A percentile compares a stretch with the other conserved stretches of the same genome.
These are phyloP conservation scores for Phtheirospermum japonicum DNA, from an alignment of 257 asterid genomes.

Conservation along the genomic window DNA sequence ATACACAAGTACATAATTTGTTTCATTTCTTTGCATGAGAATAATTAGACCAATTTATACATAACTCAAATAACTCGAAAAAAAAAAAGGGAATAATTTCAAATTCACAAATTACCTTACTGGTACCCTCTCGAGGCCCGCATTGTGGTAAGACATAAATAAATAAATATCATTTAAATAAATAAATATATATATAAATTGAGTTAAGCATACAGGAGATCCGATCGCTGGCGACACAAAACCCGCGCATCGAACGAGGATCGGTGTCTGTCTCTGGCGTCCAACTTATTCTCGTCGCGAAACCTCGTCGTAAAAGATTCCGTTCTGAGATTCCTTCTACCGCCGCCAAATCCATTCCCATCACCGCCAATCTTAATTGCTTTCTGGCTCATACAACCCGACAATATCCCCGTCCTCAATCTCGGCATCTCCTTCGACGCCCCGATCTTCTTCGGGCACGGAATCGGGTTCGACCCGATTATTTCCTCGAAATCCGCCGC, in stretches of 20 bases:
- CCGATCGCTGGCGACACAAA: not conserved
- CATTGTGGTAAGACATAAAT: too few relatives aligned
- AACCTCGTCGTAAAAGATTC: not conserved
- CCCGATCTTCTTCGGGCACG: slow-evolving; percentile 18
- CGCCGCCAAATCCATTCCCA: not conserved
- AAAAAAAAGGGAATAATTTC: too few relatives aligned
- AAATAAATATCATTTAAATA: too few relatives aligned
- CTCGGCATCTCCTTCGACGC: slow-evolving; percentile 36
- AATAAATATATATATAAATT: too few relatives aligned
- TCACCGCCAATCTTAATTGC: slow-evolving; percentile 33
- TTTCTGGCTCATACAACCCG: slow-evolving; percentile 67
- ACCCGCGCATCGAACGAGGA: not conserved
- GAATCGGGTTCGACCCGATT: not conserved
- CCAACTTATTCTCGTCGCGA: not conserved
- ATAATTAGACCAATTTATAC: too few relatives aligned
- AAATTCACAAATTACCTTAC: too few relatives aligned
- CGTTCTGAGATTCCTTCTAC: not conserved
- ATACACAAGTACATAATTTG: too few relatives aligned
- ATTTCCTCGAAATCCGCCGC: slow-evolving; percentile 63
- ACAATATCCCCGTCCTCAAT: slow-evolving; percentile 46
- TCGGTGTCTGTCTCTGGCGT: not conserved
- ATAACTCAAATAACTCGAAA: too few relatives aligned
- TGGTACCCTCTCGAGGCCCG: too few relatives aligned
- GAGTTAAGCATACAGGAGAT: too few relatives aligned
- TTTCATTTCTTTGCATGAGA: slow-evolving; percentile 4